Evolutionary conservation across 2,329 filamentous ascomycete genomes (phyloP).

Genomic region (Escovopsis weberi): DNA sequence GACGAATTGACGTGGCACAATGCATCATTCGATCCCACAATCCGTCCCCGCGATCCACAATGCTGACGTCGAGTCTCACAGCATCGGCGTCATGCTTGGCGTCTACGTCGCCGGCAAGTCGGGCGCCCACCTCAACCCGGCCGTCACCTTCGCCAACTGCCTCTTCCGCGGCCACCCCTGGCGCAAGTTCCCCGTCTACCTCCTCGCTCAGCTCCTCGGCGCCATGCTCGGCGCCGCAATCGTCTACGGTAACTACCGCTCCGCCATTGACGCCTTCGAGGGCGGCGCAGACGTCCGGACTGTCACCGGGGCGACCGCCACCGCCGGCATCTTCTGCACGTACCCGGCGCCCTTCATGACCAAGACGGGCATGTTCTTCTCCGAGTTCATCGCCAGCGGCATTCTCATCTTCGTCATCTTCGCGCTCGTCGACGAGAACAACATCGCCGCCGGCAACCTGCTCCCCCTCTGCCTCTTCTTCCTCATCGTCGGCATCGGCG

Average conservation of each 20-base stretch:
- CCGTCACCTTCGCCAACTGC: conserved; percentile 56
- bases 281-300: conserved; percentile 46
- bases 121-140: conserved; percentile 55
- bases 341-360: conserved; percentile 55
- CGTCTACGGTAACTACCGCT: conserved; percentile 49
- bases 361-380: conserved; percentile 53
- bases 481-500: conserved; percentile 58
- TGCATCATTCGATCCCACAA: too few species aligned
- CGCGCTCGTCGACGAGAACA: conserved; percentile 45
- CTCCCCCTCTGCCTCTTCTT: conserved; percentile 53
- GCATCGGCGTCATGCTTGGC: conserved; percentile 53
- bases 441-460: conserved; percentile 39
- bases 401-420: conserved; percentile 61
- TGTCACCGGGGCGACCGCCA: conserved; percentile 42
- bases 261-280: conserved; percentile 50
- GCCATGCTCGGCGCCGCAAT: conserved; percentile 47
- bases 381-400: conserved; percentile 52
- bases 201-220: conserved; percentile 50
- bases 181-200: conserved; percentile 55
- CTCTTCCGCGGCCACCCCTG: conserved; percentile 54
- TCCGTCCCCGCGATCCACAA: neutral
- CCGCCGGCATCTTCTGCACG: conserved; percentile 59
- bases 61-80: conserved; percentile 8
- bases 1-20: too few species aligned
- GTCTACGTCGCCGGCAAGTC: conserved; percentile 52